Conservation (phyloP, 768 basidiomycete genomes). For the Pholiota microspora region DNA sequence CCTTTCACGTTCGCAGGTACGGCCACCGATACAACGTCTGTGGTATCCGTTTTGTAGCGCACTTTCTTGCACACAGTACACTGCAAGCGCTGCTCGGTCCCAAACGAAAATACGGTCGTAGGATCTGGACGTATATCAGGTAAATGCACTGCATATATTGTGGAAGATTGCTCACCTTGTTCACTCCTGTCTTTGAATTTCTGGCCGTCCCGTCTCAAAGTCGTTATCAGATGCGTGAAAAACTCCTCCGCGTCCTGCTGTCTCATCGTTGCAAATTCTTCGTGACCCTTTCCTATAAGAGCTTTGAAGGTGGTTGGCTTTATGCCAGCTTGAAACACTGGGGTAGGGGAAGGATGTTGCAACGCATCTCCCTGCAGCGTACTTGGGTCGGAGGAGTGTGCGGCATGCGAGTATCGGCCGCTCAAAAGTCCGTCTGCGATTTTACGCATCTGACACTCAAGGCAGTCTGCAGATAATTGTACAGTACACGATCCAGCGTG, state of each 20-base stretch:
- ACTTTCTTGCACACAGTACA: slow-evolving; percentile 79
- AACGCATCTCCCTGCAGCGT: slow-evolving; percentile 4
- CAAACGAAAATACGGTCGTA: slow-evolving; percentile 76
- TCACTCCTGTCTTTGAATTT: slow-evolving; percentile 40
- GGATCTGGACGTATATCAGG: slow-evolving; percentile 44
- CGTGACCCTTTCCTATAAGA: slow-evolving; percentile 88
- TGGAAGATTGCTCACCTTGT: slow-evolving; percentile 21
- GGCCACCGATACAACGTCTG: slow-evolving; percentile 77
- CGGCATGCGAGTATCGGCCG: slow-evolving; percentile 81
- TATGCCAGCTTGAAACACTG: slow-evolving; percentile 82
- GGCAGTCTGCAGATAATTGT: slow-evolving; percentile 72
- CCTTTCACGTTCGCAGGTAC: slow-evolving; percentile 66
- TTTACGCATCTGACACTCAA: slow-evolving; percentile 96
- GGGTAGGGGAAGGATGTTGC: slow-evolving; percentile 32
- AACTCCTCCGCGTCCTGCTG: slow-evolving; percentile 99
- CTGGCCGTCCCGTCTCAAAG: slow-evolving; percentile 64
- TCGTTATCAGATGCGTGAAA: slow-evolving; percentile 74
- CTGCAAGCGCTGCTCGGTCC: slow-evolving; percentile 83
- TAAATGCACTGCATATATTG: too few relatives aligned
- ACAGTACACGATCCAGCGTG: slow-evolving; percentile 68
- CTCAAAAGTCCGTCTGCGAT: slow-evolving; percentile 90
- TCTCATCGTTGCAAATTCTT: slow-evolving; percentile 93
- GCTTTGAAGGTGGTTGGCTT: slow-evolving; percentile 83
- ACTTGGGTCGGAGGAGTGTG: slow-evolving; percentile 21
- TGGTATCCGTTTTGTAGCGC: slow-evolving; percentile 73